These are phyloP conservation scores for Epichloe sylvatica DNA, from an alignment of 2,329 filamentous ascomycete species.

Conservation along the genomic window DNA sequence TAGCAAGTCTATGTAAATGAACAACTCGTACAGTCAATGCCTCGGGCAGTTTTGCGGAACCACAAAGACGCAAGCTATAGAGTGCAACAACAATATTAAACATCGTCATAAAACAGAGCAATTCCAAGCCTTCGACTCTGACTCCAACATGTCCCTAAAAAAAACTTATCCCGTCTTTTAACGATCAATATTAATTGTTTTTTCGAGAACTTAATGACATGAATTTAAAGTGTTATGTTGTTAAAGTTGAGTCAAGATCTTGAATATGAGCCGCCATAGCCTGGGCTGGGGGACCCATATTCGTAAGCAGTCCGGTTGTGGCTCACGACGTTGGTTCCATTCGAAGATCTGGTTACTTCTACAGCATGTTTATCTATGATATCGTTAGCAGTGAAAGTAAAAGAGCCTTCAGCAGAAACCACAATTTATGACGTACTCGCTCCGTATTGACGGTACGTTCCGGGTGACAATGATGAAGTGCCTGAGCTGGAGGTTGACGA, in stretches of 20 bases:
- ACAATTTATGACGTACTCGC: constrained; percentile 15
- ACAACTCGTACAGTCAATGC: too few relatives aligned
- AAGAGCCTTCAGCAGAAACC: neutral
- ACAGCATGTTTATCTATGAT: constrained; percentile 13
- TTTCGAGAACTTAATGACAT: too few relatives aligned
- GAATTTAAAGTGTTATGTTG: neutral
- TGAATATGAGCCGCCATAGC: constrained; percentile 13
- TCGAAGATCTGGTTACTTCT: constrained; percentile 11
- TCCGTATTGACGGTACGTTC: constrained; percentile 19
- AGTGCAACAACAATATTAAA: too few relatives aligned
- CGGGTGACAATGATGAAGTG: constrained; percentile 16
- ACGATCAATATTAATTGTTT: too few relatives aligned
- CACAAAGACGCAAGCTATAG: too few relatives aligned
- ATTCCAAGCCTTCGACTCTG: too few relatives aligned
- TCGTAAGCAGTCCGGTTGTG: constrained; percentile 19
- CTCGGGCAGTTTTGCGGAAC: too few relatives aligned
- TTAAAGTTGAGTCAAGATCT: neutral
- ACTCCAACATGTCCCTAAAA: too few relatives aligned
- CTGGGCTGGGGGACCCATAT: constrained; percentile 16
- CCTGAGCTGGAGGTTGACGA: constrained; percentile 7
- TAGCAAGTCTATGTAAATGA: too few relatives aligned
- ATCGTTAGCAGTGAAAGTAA: neutral
- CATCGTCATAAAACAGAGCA: too few relatives aligned
- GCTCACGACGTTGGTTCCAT: constrained; percentile 18
- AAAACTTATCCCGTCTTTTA: too few relatives aligned